Conservation (phyloP, 352 stramenopile species). For the Phytophthora citrophthora region DNA sequence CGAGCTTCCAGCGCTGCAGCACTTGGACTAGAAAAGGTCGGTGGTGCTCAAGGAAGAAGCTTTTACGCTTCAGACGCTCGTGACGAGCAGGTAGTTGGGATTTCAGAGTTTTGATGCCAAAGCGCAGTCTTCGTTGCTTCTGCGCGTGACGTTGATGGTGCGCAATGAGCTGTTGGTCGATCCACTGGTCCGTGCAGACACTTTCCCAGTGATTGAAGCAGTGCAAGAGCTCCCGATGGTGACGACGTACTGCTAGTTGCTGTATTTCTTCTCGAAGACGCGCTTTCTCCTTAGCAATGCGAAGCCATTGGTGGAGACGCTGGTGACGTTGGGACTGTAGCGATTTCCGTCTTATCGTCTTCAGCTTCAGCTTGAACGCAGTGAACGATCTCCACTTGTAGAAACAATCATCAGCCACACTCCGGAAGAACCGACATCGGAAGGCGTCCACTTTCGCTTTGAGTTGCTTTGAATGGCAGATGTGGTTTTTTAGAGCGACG, state of each 20-base stretch:
- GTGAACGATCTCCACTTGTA: conserved; percentile 33
- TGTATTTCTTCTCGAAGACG: conserved; percentile 12
- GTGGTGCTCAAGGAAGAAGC: conserved; percentile 24
- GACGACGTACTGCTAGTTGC: conserved; percentile 12
- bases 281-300: conserved; percentile 1
- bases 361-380: conserved; percentile 30
- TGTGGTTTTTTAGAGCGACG: conserved; percentile 7
- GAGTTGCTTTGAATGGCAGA: conserved; percentile 16
- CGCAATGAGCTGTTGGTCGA: conserved; percentile 34
- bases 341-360: conserved; percentile 8
- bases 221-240: conserved; percentile 2
- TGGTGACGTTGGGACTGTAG: conserved; percentile 13
- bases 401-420: conserved; percentile 28
- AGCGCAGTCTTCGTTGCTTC: conserved; percentile 3
- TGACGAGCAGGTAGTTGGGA: conserved; percentile 17
- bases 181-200: conserved; percentile 54
- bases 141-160: conserved; percentile 35
- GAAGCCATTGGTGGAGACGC: conserved; percentile 30
- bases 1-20: conserved; percentile 16
- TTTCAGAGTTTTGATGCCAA: conserved; percentile 22
- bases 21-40: conserved; percentile 11
- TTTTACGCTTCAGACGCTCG: conserved; percentile 20
- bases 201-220: conserved; percentile 59
- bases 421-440: conserved; percentile 31
- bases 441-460: conserved; percentile 25